phyloP scores from a whole-genome alignment of 768 basidiomycete genomes.

The Serendipita sp. region DNA sequence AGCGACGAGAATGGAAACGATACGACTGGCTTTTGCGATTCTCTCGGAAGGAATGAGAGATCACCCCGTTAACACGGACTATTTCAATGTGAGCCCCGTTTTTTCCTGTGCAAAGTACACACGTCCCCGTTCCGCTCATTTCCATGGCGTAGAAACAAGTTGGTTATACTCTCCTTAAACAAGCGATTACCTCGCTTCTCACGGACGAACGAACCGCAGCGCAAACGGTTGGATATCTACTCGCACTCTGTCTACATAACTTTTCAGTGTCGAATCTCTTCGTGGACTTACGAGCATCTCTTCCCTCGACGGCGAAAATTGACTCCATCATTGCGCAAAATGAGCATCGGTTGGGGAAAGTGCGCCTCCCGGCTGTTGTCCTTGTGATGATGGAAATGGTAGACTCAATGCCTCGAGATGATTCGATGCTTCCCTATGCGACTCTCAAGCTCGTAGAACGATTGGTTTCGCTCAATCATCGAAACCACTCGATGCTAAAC shows the following conservation, averaged over 20 bases:
- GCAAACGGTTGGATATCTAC: slow-evolving; percentile 47
- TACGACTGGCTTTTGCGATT: slow-evolving; percentile 47
- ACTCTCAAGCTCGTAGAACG: slow-evolving; percentile 49
- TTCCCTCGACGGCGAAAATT: slow-evolving; percentile 4
- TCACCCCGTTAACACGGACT: slow-evolving; percentile 39
- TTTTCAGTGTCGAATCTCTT: slow-evolving; percentile 45
- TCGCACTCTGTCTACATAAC: slow-evolving; percentile 51
- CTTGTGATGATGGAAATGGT: slow-evolving; percentile 41
- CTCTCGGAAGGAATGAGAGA: slow-evolving; percentile 47
- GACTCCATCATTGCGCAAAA: slow-evolving; percentile 25
- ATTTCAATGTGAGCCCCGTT: slow-evolving; percentile 43
- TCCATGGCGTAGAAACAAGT: slow-evolving; percentile 31
- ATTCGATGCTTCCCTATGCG: slow-evolving; percentile 32
- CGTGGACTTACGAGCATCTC: slow-evolving; percentile 23
- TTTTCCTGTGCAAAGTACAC: not conserved
- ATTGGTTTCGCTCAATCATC: slow-evolving; percentile 42
- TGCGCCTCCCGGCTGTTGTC: slow-evolving; percentile 46
- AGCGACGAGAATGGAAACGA: slow-evolving; percentile 35
- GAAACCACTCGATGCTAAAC: slow-evolving; percentile 54
- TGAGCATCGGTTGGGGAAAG: slow-evolving; percentile 28
- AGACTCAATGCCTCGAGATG: slow-evolving; percentile 21
- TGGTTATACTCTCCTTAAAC: slow-evolving; percentile 47
- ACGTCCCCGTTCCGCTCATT: slow-evolving; percentile 1
- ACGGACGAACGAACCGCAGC: slow-evolving; percentile 32
- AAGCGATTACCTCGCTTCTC: slow-evolving; percentile 41